Percentiles rank a stretch among this genome's conserved stretches.
These are phyloP conservation scores for Lanzia echinophila DNA, from an alignment of 2,329 filamentous ascomycete genomes.

Conservation along the genomic window DNA sequence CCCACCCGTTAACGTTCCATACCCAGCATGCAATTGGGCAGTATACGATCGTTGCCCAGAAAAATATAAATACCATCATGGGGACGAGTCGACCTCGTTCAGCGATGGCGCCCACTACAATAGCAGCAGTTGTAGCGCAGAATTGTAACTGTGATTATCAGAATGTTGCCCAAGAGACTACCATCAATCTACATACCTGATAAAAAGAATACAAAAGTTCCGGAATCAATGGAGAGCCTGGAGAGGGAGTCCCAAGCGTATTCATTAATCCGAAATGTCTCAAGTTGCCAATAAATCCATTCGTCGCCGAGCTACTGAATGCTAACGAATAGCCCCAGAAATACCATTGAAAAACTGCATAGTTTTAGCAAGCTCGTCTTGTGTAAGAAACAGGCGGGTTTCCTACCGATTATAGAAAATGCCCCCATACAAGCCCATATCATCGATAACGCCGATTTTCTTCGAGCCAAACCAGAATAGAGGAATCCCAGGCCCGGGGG, in stretches of 20 bases:
- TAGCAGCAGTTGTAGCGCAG: conserved; percentile 84
- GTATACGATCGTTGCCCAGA: conserved; percentile 96
- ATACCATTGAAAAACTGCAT: conserved; percentile 93
- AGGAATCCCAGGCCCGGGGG: conserved; percentile 93
- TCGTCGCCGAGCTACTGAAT: conserved; percentile 75
- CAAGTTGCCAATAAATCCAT: conserved; percentile 87
- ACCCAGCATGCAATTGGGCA: conserved; percentile 95
- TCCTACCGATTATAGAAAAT: conserved; percentile 76
- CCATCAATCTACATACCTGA: conserved; percentile 54
- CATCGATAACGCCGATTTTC: conserved; percentile 94
- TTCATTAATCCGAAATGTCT: conserved; percentile 84
- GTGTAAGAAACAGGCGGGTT: no score
- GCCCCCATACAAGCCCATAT: conserved; percentile 98
- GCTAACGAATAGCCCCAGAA: conserved; percentile 98
- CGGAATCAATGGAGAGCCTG: conserved; percentile 80
- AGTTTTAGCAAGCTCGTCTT: no score
- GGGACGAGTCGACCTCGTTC: conserved; percentile 91
- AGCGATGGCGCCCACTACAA: conserved; percentile 85
- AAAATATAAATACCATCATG: conserved; percentile 90
- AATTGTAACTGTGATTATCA: conserved; percentile 82
- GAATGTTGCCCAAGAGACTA: no score
- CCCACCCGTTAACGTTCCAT: conserved; percentile 72
- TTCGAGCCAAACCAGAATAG: conserved; percentile 92
- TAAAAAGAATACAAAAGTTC: conserved; percentile 93
- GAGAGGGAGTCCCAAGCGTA: conserved; percentile 76